Evolutionary conservation across 2,329 filamentous ascomycete genomes (phyloP), one percentile per base, ranked within the genome.

Genomic region (Fusarium ambrosium): DNA sequence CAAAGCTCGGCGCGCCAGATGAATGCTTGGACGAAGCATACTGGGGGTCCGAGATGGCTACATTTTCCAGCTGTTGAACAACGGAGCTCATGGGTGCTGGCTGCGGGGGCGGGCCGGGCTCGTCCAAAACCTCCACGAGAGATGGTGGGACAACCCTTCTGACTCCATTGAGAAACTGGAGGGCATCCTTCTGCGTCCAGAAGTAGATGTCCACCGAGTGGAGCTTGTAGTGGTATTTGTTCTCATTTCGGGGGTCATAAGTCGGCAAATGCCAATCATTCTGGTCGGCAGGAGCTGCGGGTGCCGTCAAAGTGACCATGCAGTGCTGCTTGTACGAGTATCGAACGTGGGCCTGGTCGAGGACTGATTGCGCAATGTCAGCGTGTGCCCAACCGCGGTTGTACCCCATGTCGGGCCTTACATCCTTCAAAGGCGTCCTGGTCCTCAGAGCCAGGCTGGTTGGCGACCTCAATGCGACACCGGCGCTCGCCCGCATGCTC

Each of bases 361-460:
- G 84, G 79, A 90, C 92, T 94, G 77, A 37, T 34, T n/a, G 32
- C 18, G 14, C n/a, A 32, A 14, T 48, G 55, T 78, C 53, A 79
- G 74, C 39, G 56, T 34, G 61, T 18, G 45, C 64, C 61, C 36
- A 11, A 13, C 24, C 11, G 27, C 14, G 29, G 27, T 20, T 34
- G 41, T 14, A 37, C 83, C 45, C 16, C 13, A 37, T 39, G n/a
- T 32, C 13, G 29, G 55, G 36, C 27, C 92, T 87, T 85, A 94
- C 92, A 91, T 79, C 94, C 94, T 75, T 91, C 89, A 80, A 95
- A 94, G 13, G 93, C 93, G 85, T 95, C 93, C 80, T 95, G 93
- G n/a, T 93, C 89, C 2, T 93, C 89, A 4, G 90, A 92, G 63
- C 93, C 93, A 10, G 92, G 89, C 77, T 92, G 87, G 79, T 95